Percentiles rank a stretch among this genome's conserved stretches.
Conservation (phyloP, 768 basidiomycete species). For the Xerocomellus intermedius region DNA sequence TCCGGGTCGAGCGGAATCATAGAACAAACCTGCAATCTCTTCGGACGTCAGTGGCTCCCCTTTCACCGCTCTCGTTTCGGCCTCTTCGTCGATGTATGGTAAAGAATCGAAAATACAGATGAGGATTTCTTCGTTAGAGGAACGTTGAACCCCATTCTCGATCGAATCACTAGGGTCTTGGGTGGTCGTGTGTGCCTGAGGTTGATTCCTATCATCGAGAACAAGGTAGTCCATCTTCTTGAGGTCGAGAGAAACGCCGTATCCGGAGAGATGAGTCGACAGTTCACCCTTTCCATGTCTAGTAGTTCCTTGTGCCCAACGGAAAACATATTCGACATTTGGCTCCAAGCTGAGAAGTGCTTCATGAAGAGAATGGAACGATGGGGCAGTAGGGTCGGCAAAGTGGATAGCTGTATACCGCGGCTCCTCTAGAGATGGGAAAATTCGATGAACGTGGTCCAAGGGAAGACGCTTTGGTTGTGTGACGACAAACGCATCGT, state of each 20-base stretch:
- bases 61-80: constrained; percentile 35
- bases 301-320: constrained; percentile 34
- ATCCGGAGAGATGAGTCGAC: constrained; percentile 69
- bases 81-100: constrained; percentile 27
- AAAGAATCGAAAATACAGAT: constrained; percentile 32
- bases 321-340: constrained; percentile 69
- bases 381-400: constrained; percentile 58
- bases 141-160: constrained; percentile 7
- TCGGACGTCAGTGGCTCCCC: constrained; percentile 47
- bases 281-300: constrained; percentile 38
- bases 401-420: constrained; percentile 75
- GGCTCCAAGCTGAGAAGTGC: constrained; percentile 54
- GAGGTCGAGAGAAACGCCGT: constrained; percentile 87
- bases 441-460: constrained; percentile 70
- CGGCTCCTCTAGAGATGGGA: constrained; percentile 45
- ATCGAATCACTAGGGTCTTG: not conserved
- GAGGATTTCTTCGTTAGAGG: constrained; percentile 21
- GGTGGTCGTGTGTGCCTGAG: not conserved
- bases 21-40: constrained; percentile 52
- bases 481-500: constrained; percentile 30
- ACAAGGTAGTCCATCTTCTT: constrained; percentile 98
- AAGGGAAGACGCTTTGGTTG: constrained; percentile 56
- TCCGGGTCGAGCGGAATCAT: not conserved
- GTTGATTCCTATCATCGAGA: constrained; percentile 72
- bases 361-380: constrained; percentile 69